Evolutionary conservation across 2,329 filamentous ascomycete species (phyloP).

Genomic region (Botryotinia globosa): DNA sequence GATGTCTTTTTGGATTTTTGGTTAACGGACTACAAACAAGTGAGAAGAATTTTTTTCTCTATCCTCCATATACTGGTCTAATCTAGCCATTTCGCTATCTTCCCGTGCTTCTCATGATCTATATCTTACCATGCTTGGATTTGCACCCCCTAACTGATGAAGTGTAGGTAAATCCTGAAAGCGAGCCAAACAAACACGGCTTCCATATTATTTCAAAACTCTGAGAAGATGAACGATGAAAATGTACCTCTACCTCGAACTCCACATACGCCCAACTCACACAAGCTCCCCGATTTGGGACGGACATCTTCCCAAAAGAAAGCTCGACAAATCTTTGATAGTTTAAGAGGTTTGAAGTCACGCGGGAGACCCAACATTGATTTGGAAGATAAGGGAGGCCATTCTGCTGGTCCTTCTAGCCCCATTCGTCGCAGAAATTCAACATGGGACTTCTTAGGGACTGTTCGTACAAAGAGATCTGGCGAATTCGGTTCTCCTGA

Average conservation of each 20-base stretch:
- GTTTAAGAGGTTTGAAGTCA: constrained; percentile 16
- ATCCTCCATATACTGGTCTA: not conserved
- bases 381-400: not conserved
- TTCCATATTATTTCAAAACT: constrained; percentile 13
- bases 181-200: not conserved
- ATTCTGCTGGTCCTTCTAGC: not conserved
- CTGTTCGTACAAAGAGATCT: not conserved
- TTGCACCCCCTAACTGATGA: not conserved
- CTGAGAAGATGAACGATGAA: constrained; percentile 13
- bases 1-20: constrained; percentile 8
- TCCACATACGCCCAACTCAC: constrained; percentile 12
- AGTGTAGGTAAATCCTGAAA: not conserved
- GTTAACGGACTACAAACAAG: constrained; percentile 4
- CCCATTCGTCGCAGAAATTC: constrained; percentile 22
- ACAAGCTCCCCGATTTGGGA: constrained; percentile 10
- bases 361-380: not conserved
- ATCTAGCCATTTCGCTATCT: too few species aligned
- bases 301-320: constrained; percentile 20
- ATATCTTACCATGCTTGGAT: not conserved
- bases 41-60: not conserved
- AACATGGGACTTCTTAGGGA: constrained; percentile 26
- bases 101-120: not conserved
- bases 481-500: not conserved
- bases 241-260: constrained; percentile 7
- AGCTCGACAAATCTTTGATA: constrained; percentile 16